A percentile compares a stretch with the other conserved stretches of the same genome.
phyloP scores from a whole-genome alignment of 2,329 filamentous ascomycete genomes.

The Pyrenochaeta sp. region DNA sequence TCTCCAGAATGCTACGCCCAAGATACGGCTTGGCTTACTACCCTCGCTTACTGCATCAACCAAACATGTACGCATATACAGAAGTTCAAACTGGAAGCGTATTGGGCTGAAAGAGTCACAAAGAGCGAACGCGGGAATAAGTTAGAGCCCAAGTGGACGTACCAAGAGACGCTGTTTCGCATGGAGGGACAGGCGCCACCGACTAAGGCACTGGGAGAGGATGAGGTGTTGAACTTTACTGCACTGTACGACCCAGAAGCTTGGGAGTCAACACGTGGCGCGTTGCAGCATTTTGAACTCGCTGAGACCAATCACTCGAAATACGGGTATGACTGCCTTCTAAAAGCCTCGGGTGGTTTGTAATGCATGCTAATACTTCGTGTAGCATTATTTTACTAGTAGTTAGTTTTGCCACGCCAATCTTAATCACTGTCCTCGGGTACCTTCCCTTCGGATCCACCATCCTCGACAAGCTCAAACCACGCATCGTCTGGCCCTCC shows the following conservation, averaged over 20 bases:
- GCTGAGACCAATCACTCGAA: slow-evolving; percentile 19
- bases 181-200: slow-evolving; percentile 11
- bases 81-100: slow-evolving; percentile 30
- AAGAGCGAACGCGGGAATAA: slow-evolving; percentile 6
- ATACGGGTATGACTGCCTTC: slow-evolving; percentile 19
- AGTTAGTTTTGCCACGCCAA: slow-evolving; percentile 26
- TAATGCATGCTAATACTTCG: slow-evolving; percentile 15
- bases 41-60: slow-evolving; percentile 42
- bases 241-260: slow-evolving; percentile 8
- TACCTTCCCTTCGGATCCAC: slow-evolving; percentile 20
- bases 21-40: slow-evolving; percentile 36
- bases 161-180: slow-evolving; percentile 22
- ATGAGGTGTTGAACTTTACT: slow-evolving; percentile 24
- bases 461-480: slow-evolving; percentile 18
- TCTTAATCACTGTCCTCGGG: slow-evolving; percentile 22
- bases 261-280: slow-evolving; percentile 10
- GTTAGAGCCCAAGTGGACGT: slow-evolving; percentile 27
- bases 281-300: slow-evolving; percentile 16
- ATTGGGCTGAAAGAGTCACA: slow-evolving; percentile 22
- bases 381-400: slow-evolving; percentile 25
- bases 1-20: slow-evolving; percentile 34
- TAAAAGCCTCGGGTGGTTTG: background rate
- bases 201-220: slow-evolving; percentile 10
- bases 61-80: slow-evolving; percentile 25
- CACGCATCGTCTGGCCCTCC: slow-evolving; percentile 25